Percentiles rank a stretch among this genome's conserved stretches.
phyloP scores from a whole-genome alignment of 106 monocot species.

The Triglochin maritima region DNA sequence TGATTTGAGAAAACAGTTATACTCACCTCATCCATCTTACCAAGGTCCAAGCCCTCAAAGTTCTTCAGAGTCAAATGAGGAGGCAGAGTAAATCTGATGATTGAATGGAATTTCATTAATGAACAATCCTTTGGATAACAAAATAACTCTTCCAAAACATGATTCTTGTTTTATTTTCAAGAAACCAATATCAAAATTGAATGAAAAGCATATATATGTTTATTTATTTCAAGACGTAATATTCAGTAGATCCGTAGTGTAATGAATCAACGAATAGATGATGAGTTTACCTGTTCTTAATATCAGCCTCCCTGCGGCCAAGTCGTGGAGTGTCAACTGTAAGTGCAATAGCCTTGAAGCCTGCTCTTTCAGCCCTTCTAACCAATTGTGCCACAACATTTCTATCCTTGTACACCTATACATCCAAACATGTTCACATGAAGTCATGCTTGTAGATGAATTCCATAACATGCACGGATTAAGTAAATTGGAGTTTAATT shows the following conservation, averaged over 20 bases:
- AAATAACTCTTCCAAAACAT: no score
- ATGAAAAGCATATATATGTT: no score
- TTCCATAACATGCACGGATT: no score
- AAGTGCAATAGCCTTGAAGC: conserved; percentile 18
- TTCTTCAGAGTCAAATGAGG: conserved; percentile 36
- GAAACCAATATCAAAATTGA: no score
- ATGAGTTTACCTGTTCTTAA: conserved; percentile 11
- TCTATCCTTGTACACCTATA: conserved; percentile 17
- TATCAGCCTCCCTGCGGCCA: conserved; percentile 18
- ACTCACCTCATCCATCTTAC: conserved; percentile 37
- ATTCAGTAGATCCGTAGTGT: no score
- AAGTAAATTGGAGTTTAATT: no score
- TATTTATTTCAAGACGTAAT: no score
- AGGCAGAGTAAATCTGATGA: conserved; percentile 43
- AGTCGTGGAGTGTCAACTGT: conserved; percentile 19
- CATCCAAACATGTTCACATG: no score
- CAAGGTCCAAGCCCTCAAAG: conserved; percentile 44
- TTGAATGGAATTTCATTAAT: not conserved
- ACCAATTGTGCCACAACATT: conserved; percentile 12
- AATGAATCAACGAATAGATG: no score
- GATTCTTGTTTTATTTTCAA: no score
- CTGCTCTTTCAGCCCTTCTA: conserved; percentile 19
- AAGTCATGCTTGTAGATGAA: no score
- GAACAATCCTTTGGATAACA: no score
- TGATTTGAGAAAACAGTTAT: not conserved